phyloP scores from a whole-genome alignment of 2,329 filamentous ascomycete species.

The Aspergillus sp. region DNA sequence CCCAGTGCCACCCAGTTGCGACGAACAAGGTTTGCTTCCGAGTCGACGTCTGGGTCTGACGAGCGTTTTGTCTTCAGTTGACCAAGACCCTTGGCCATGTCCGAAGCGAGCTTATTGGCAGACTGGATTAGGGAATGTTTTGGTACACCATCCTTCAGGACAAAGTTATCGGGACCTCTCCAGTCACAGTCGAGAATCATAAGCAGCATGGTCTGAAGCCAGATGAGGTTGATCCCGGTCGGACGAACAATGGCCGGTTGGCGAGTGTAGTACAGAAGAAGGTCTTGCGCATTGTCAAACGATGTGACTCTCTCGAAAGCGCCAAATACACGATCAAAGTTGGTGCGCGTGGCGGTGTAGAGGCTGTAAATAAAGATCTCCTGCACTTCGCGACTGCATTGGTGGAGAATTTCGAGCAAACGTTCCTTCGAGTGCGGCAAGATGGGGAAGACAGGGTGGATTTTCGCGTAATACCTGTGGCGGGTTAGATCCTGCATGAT shows the following conservation, averaged over 20 bases:
- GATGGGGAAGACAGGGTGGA: slow-evolving; percentile 42
- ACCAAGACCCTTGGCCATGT: slow-evolving; percentile 39
- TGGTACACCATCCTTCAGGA: slow-evolving; percentile 40
- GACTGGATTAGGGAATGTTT: slow-evolving; percentile 42
- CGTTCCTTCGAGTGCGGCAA: slow-evolving; percentile 42
- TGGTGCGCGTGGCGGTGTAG: slow-evolving; percentile 41
- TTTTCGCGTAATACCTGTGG: slow-evolving; percentile 41
- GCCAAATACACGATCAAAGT: slow-evolving; percentile 32
- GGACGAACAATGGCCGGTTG: slow-evolving; percentile 36
- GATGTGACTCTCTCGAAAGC: slow-evolving; percentile 36
- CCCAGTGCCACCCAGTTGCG: slow-evolving; percentile 42
- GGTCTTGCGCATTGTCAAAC: slow-evolving; percentile 42
- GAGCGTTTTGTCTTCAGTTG: slow-evolving; percentile 37
- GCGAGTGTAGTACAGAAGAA: slow-evolving; percentile 39
- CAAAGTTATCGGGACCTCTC: slow-evolving; percentile 43
- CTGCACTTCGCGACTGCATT: slow-evolving; percentile 41
- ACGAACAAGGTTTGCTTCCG: slow-evolving; percentile 40
- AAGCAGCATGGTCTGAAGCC: slow-evolving; percentile 42
- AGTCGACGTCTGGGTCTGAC: slow-evolving; percentile 38
- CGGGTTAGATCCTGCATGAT: slow-evolving; percentile 13
- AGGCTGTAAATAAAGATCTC: slow-evolving; percentile 42
- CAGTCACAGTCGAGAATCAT: slow-evolving; percentile 45
- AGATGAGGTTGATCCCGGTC: slow-evolving; percentile 39
- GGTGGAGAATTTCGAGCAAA: slow-evolving; percentile 37
- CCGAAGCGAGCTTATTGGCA: slow-evolving; percentile 38